Percentiles rank a stretch among this genome's conserved stretches.
Evolutionary conservation across 371 early-diverging fungal genomes (phyloP).

Genomic region (Mortierella sp.): DNA sequence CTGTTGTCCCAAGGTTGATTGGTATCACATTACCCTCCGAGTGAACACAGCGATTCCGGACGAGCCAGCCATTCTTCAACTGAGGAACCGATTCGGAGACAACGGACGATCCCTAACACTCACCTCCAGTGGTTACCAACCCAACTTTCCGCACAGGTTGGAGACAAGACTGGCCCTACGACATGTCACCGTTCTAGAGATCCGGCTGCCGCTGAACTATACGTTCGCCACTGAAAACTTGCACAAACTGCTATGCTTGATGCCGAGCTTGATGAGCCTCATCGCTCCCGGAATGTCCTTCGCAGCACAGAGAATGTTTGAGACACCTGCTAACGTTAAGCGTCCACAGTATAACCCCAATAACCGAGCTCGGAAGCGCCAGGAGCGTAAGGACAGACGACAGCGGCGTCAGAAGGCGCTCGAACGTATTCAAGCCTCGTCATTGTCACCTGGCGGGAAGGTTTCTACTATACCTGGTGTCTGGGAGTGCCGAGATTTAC

Average conservation of each 20-base stretch:
- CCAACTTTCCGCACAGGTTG: background rate
- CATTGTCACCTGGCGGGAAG: background rate
- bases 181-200: constrained; percentile 17
- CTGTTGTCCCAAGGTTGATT: constrained; percentile 24
- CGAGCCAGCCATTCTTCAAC: background rate
- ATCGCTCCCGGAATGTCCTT: background rate
- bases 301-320: background rate
- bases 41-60: no score
- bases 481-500: constrained; percentile 24
- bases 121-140: background rate
- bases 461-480: background rate
- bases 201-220: background rate
- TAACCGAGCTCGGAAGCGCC: constrained; percentile 4
- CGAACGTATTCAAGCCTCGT: constrained; percentile 6
- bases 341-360: background rate
- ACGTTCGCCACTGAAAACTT: background rate
- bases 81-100: background rate
- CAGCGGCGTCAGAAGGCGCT: constrained; percentile 11
- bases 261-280: constrained; percentile 19
- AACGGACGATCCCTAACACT: constrained; percentile 4
- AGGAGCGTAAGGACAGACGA: constrained; percentile 8
- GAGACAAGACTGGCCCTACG: background rate
- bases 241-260: constrained; percentile 13
- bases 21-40: constrained; percentile 5
- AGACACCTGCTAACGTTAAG: no score